Base-by-base conservation (phyloP, 2,329 filamentous ascomycete genomes). In the Dactylellina haptotyla region DNA sequence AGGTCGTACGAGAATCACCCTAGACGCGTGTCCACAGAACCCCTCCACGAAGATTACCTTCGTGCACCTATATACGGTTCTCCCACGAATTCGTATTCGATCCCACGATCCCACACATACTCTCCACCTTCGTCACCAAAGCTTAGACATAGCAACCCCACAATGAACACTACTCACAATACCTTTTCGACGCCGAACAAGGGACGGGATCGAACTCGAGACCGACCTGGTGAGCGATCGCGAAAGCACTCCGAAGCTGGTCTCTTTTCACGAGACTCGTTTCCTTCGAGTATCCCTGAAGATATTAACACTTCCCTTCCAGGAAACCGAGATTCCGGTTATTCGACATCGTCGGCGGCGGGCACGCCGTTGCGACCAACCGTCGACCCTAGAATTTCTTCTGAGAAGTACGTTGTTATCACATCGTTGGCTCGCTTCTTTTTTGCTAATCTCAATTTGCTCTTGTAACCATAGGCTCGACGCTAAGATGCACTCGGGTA, bases 321-420 rank as follows among this genome's bases (percentile, higher is more conserved):
- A 41, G 62, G 62, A n/a, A 74, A 66, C 46, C 70, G 70, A 30
- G 70, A 74, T 30, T 74, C 70, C 12, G 70, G 70, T 14, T 74
- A 74, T 18, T 73, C 61, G 9, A 73, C 61, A 2, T 72, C 67
- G 9, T 66, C 66, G 14, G 66, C n/a, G n/a, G n/a, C 50, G 4
- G 66, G 66, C 20, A 71, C 66, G 45, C 57, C 65, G 14, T 25
- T 59, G 30, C 66, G 58, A 30, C 32, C 57, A 28, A 43, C 50
- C 16, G 10, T 56, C 18, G 67, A 64, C 9, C 59, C 67, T 16
- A 45, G 45, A 9, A 34, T 65, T 20, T 72, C 67, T 37, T 48
- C 67, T 54, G 67, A 72, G 59, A 72, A 72, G 67, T 72, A 72
- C 37, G 67, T 14, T 39, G n/a, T 26, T 23, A 34, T 54, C n/a